Conservation (phyloP, 148 eudicot species). For the Rhododendron simsii region DNA sequence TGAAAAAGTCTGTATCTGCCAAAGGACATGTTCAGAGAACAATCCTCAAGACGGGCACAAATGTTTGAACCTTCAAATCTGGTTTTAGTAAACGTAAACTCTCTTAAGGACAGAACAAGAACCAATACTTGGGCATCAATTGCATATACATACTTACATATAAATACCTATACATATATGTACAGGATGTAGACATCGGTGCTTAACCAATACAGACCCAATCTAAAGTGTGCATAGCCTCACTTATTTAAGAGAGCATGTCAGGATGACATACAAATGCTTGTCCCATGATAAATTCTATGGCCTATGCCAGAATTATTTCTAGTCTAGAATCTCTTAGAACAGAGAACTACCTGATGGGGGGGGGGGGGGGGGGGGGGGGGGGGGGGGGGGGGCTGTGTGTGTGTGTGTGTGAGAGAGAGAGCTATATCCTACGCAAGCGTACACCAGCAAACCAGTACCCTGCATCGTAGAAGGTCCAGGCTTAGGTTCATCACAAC, state of each 20-base stretch:
- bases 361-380: no score
- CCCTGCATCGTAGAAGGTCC: not conserved
- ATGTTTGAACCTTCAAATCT: not conserved
- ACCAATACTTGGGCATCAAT: no score
- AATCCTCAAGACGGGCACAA: slow-evolving; percentile 1
- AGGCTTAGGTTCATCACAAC: not conserved
- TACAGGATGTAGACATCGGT: not conserved
- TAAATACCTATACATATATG: no score
- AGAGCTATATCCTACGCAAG: not conserved
- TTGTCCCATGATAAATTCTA: not conserved
- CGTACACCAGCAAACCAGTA: not conserved
- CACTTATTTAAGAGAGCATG: not conserved
- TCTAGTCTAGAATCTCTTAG: not conserved
- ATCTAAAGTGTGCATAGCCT: not conserved
- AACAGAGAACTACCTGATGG: no score
- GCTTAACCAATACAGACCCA: not conserved
- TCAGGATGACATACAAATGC: not conserved
- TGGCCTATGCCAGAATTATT: not conserved
- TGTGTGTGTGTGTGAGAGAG: no score
- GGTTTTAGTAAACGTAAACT: not conserved
- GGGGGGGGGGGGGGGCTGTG: no score
- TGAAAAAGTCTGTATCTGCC: not conserved
- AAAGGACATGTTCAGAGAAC: not conserved
- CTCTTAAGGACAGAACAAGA: not conserved
- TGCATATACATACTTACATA: not conserved